These are phyloP conservation scores for Aspergillus pseudoviridinutans DNA, from an alignment of 2,329 filamentous ascomycete species.

Conservation along the genomic window DNA sequence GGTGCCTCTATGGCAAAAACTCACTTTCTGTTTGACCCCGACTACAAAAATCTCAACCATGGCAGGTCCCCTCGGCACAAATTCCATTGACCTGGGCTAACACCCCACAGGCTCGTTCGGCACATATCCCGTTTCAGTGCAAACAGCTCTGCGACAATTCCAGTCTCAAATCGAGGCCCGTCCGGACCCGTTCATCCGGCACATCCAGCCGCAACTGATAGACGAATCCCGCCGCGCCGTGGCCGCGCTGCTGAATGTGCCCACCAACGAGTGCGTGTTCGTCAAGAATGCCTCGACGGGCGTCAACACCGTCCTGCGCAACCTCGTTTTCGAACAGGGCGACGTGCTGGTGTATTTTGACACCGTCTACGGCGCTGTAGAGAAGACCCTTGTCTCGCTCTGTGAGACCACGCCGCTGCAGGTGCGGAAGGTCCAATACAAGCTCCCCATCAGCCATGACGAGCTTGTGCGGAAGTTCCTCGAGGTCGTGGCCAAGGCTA, in stretches of 20 bases:
- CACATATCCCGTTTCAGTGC: slow-evolving; percentile 63
- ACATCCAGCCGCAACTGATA: slow-evolving; percentile 59
- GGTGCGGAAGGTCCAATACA: slow-evolving; percentile 54
- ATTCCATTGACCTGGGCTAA: slow-evolving; percentile 1
- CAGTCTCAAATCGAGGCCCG: slow-evolving; percentile 63
- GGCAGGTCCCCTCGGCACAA: slow-evolving; percentile 46
- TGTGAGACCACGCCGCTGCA: slow-evolving; percentile 60
- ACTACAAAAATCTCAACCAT: slow-evolving; percentile 74
- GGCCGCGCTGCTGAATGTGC: slow-evolving; percentile 63
- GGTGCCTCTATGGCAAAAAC: slow-evolving; percentile 52
- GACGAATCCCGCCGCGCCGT: slow-evolving; percentile 62
- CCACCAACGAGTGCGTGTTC: slow-evolving; percentile 65
- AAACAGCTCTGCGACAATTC: slow-evolving; percentile 57
- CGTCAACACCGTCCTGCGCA: slow-evolving; percentile 72
- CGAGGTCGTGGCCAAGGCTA: slow-evolving; percentile 52
- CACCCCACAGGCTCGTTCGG: slow-evolving; percentile 63
- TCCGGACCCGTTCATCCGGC: slow-evolving; percentile 74
- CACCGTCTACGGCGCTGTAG: slow-evolving; percentile 74
- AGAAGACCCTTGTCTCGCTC: slow-evolving; percentile 68
- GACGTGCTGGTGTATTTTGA: slow-evolving; percentile 75
- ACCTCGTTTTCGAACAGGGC: slow-evolving; percentile 62
- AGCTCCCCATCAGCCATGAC: slow-evolving; percentile 67
- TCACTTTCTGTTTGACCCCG: slow-evolving; percentile 65
- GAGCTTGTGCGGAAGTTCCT: slow-evolving; percentile 62
- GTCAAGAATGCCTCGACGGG: slow-evolving; percentile 73